phyloP scores from a whole-genome alignment of 2,329 filamentous ascomycete genomes.

The Drechmeria coniospora region DNA sequence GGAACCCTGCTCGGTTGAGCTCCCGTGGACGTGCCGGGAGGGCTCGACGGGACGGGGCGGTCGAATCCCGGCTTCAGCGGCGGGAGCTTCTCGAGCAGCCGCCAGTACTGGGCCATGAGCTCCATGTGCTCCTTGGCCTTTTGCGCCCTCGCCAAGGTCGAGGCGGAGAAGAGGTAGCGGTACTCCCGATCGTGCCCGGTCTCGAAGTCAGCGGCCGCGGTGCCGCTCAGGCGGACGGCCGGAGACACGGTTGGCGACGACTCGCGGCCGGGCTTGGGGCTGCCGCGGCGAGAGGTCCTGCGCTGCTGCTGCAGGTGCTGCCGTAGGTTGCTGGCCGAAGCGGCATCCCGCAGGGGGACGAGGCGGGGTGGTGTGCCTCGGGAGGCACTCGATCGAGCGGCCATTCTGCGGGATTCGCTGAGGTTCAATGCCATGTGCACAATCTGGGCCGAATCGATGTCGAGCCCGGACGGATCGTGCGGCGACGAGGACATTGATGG shows the following conservation, averaged over 20 bases:
- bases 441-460: conserved; percentile 74
- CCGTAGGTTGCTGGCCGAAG: conserved; percentile 42
- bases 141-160: conserved; percentile 67
- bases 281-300: conserved; percentile 43
- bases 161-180: conserved; percentile 56
- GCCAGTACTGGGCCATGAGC: conserved; percentile 68
- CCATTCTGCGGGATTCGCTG: conserved; percentile 63
- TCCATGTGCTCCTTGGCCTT: conserved; percentile 78
- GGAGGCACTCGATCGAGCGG: conserved; percentile 38
- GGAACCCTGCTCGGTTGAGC: conserved; percentile 15
- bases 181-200: conserved; percentile 27
- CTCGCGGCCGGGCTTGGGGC: conserved; percentile 36
- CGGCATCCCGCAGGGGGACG: conserved; percentile 35
- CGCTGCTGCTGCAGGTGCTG: conserved; percentile 61
- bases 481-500: background rate
- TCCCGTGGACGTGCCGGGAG: conserved; percentile 23
- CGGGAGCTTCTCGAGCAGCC: conserved; percentile 63
- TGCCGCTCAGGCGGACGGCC: conserved; percentile 23
- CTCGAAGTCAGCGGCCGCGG: conserved; percentile 34
- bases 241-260: conserved; percentile 25
- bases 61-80: conserved; percentile 41
- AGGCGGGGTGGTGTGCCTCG: conserved; percentile 35
- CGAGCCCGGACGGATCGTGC: conserved; percentile 20
- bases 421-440: conserved; percentile 84
- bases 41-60: conserved; percentile 23